phyloP scores from a whole-genome alignment of 108 stramenopile genomes.

The Craspedostauros australis region DNA sequence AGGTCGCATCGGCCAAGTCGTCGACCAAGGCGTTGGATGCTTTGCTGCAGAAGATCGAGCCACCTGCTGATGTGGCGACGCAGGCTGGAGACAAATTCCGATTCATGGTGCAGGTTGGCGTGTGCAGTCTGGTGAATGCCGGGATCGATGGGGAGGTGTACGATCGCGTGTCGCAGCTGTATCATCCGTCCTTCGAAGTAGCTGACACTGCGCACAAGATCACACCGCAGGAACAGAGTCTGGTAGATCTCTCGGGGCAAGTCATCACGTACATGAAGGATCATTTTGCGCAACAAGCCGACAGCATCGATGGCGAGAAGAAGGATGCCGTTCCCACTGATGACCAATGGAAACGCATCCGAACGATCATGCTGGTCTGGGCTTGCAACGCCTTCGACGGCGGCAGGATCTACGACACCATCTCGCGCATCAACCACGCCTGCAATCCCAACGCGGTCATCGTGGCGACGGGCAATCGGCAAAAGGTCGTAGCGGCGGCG shows the following conservation, averaged over 20 bases:
- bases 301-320: not conserved
- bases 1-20: not conserved
- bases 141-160: slow-evolving; percentile 13
- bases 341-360: slow-evolving; percentile 12
- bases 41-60: slow-evolving; percentile 2
- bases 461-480: slow-evolving; percentile 5
- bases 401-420: slow-evolving; percentile 53
- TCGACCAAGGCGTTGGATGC: slow-evolving; percentile 15
- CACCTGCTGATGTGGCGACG: slow-evolving; percentile 1
- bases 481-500: slow-evolving; percentile 48
- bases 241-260: slow-evolving; percentile 31
- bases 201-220: not conserved
- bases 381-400: slow-evolving; percentile 81
- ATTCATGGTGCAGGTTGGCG: slow-evolving; percentile 60
- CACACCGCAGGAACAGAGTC: slow-evolving; percentile 28
- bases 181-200: slow-evolving; percentile 37
- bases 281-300: slow-evolving; percentile 14
- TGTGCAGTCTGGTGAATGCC: no score
- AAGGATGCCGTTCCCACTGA: slow-evolving; percentile 7
- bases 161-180: slow-evolving; percentile 24
- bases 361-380: slow-evolving; percentile 55
- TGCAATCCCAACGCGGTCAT: slow-evolving; percentile 80
- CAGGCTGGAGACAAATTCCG: slow-evolving; percentile 38
- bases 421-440: slow-evolving; percentile 69
- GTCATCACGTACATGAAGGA: slow-evolving; percentile 38